Base-by-base conservation (phyloP, 2,329 filamentous ascomycete species). In the Epichloe aotearoae region DNA sequence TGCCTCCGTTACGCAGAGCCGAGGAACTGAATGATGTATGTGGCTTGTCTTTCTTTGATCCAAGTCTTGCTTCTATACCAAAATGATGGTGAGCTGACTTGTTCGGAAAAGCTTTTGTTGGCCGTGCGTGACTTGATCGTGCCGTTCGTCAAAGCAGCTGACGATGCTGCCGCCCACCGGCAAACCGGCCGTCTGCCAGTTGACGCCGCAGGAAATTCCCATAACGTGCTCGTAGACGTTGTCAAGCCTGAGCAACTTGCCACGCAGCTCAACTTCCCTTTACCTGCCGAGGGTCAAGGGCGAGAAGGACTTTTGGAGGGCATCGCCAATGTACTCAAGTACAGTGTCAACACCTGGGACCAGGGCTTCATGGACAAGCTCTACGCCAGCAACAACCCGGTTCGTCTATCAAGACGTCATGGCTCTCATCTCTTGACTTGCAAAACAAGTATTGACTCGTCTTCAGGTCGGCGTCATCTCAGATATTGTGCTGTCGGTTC, bases 271-370 rank as follows among this genome's bases (percentile, higher is more conserved):
- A 68, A 75, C 11, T 70, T 87, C 40, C 67, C 76, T 6, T 69
- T 88, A 5, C 82, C 84, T 0, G 68, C 66, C 3, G 64, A 73
- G 39, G 82, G 79, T 7, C 71, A 70, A 54, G 84, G 83, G 1
- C 85, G 85, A 58, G 78, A 86, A 42, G 91, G 90, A 0, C 70
- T 96, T 34, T 70, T 95, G 30, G 74, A 80, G 36, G 79, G 80
- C 3, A 76, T 95, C 44, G 72, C 81, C 57, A 77, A 82, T 53
- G 74, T 96, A 19, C 73, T 97, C 41, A 75, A 79, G 56, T 89
- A 94, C 67, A 93, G 86, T 61, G 91, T 97, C 62, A 98, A 98
- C 69, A 96, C 91, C n/a, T 97, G 90, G 87, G 86, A 95, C 62
- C 90, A 95, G 67, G 91, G 91, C 11, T 98, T 97, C 68, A 70